Evolutionary conservation across 2,329 filamentous ascomycete species (phyloP).

Genomic region (Colletotrichum eleusines): DNA sequence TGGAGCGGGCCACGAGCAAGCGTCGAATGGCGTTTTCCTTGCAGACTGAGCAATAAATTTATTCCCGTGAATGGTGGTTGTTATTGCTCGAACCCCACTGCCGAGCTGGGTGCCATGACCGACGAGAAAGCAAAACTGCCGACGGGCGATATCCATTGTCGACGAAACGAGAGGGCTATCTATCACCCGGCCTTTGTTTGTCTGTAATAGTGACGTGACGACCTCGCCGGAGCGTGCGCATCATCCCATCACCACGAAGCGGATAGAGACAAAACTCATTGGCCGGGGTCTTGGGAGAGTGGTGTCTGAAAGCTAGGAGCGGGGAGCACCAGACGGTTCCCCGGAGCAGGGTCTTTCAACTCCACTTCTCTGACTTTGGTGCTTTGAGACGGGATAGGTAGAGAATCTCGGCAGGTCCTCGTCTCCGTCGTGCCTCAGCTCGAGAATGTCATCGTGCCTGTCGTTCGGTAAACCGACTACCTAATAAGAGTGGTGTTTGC

Average conservation of each 20-base stretch:
- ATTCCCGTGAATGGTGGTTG: no score
- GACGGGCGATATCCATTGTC: neutral
- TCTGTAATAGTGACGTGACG: neutral
- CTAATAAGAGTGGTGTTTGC: slow-evolving; percentile 1
- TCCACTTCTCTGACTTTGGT: neutral
- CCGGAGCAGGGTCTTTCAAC: neutral
- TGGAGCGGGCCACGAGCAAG: neutral
- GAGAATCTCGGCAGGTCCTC: neutral
- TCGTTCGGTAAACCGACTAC: slow-evolving; percentile 1
- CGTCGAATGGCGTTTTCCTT: neutral
- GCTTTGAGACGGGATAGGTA: neutral
- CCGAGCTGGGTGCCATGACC: neutral
- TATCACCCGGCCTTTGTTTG: neutral
- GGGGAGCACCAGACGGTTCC: neutral
- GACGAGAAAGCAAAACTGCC: neutral
- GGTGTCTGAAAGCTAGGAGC: neutral
- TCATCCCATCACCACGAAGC: neutral
- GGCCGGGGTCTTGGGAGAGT: neutral
- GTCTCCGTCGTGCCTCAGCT: neutral
- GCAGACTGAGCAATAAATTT: neutral
- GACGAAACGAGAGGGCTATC: neutral
- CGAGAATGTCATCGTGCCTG: no score
- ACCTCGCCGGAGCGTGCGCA: neutral
- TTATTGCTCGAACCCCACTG: neutral
- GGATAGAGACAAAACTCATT: neutral